phyloP scores from a whole-genome alignment of 306 rosid species.

The Cucumis hystrix region DNA sequence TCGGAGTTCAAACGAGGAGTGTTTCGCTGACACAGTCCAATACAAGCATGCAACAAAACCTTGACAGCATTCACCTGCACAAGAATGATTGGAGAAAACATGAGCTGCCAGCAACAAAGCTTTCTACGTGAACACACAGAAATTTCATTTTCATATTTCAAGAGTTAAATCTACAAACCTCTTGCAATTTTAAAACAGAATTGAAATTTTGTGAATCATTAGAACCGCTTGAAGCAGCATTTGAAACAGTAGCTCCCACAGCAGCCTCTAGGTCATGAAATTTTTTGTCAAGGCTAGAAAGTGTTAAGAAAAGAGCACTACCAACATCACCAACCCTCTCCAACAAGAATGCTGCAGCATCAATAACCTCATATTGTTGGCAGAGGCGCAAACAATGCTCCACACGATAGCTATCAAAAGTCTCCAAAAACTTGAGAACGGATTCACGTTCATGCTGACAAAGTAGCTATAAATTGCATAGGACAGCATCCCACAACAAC shows the following conservation, averaged over 20 bases:
- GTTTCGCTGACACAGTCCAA: conserved; percentile 90
- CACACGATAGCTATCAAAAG: conserved; percentile 85
- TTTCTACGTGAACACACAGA: background rate
- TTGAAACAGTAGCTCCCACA: conserved; percentile 40
- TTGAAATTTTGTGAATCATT: conserved; percentile 24
- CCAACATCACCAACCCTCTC: conserved; percentile 97
- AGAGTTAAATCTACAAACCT: conserved; percentile 42
- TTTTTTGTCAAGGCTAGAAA: conserved; percentile 64
- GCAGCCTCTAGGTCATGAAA: conserved; percentile 70
- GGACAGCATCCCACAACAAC: background rate
- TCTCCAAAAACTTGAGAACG: conserved; percentile 87
- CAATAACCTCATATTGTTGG: conserved; percentile 67
- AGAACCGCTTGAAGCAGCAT: conserved; percentile 25
- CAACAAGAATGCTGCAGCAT: conserved; percentile 86
- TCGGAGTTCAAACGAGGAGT: conserved; percentile 93
- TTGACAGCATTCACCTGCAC: conserved; percentile 46
- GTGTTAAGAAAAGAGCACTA: conserved; percentile 75
- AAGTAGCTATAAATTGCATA: conserved; percentile 45
- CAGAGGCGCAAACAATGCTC: conserved; percentile 84
- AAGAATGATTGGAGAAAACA: conserved; percentile 12
- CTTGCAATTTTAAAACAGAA: conserved; percentile 32
- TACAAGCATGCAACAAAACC: conserved; percentile 60
- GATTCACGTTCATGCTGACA: conserved; percentile 76
- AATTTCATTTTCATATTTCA: conserved; percentile 5
- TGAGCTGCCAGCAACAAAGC: conserved; percentile 10